These are phyloP conservation scores for Xanthoparmelia taractica DNA, from an alignment of 495 filamentous ascomycete species.

Conservation along the genomic window DNA sequence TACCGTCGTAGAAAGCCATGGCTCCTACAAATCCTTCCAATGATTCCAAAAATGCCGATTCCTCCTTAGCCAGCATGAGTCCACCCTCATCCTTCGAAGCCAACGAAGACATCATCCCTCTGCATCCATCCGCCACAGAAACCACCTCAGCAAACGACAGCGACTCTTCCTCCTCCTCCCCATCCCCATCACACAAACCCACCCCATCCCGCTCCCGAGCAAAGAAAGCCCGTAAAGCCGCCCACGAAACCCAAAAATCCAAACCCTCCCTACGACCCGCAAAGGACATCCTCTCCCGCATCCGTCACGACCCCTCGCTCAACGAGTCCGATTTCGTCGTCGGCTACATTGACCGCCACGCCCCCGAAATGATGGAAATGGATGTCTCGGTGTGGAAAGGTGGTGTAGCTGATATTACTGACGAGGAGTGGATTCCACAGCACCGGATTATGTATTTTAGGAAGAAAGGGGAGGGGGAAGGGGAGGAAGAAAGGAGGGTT, in stretches of 20 bases:
- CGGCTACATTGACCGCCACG: slow-evolving; percentile 65
- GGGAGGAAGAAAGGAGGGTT: slow-evolving; percentile 35
- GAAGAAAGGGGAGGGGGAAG: slow-evolving; percentile 40
- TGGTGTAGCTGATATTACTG: slow-evolving; percentile 61
- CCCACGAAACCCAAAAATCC: slow-evolving; percentile 7
- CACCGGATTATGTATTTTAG: slow-evolving; percentile 71
- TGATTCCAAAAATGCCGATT: not conserved
- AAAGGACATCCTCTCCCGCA: slow-evolving; percentile 60
- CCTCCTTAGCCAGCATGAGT: not conserved
- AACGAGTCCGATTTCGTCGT: slow-evolving; percentile 58
- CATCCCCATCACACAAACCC: not conserved
- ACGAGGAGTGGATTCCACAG: slow-evolving; percentile 79
- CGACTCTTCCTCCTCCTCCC: slow-evolving; percentile 3
- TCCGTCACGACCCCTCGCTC: slow-evolving; percentile 62
- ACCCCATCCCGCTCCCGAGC: slow-evolving; percentile 13
- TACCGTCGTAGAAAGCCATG: not conserved
- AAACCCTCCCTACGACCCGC: slow-evolving; percentile 23
- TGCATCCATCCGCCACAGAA: not conserved
- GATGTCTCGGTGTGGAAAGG: slow-evolving; percentile 59
- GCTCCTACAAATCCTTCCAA: not conserved
- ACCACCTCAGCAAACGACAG: not conserved
- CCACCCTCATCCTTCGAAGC: not conserved
- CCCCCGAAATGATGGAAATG: slow-evolving; percentile 46
- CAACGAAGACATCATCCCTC: slow-evolving; percentile 11
- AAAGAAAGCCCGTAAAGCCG: slow-evolving; percentile 20